Conservation (phyloP, 192 early-diverging fungal species). For the Thoreauomyces humboldtii region DNA sequence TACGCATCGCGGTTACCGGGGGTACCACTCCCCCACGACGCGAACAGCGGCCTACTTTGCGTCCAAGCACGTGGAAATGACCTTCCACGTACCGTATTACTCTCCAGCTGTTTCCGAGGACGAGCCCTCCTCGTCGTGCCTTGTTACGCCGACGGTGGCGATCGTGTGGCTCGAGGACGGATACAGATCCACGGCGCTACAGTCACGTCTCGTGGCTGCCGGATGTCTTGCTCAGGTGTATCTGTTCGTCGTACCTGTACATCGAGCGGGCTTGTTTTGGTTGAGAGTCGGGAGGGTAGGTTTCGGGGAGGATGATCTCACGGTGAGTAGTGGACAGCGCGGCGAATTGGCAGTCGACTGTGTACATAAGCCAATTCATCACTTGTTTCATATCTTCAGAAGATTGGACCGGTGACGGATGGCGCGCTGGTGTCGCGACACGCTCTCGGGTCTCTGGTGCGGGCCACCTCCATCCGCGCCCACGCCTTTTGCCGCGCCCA, state of each 20-base stretch:
- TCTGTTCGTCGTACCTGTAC: slow-evolving; percentile 50
- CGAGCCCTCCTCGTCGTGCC: neutral
- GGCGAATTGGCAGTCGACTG: neutral
- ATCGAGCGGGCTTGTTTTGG: slow-evolving; percentile 1
- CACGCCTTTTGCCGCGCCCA: slow-evolving; percentile 53
- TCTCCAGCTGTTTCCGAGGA: neutral
- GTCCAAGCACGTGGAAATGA: slow-evolving; percentile 60
- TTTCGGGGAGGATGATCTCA: slow-evolving; percentile 3
- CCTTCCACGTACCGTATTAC: slow-evolving; percentile 71
- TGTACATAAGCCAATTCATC: neutral
- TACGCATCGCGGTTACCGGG: slow-evolving; percentile 63
- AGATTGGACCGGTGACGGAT: slow-evolving; percentile 69
- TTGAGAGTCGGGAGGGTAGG: neutral
- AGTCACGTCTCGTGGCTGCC: neutral
- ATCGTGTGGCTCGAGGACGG: slow-evolving; percentile 76
- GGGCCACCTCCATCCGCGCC: slow-evolving; percentile 69
- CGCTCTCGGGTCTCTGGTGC: slow-evolving; percentile 63
- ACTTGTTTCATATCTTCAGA: slow-evolving; percentile 2
- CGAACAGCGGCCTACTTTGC: slow-evolving; percentile 71
- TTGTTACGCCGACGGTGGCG: slow-evolving; percentile 35
- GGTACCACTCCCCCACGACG: too few species aligned
- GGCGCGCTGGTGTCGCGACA: slow-evolving; percentile 70
- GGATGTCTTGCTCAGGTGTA: slow-evolving; percentile 34
- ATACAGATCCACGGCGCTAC: slow-evolving; percentile 17
- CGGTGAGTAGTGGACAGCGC: neutral